Base-by-base conservation (phyloP, 2,329 filamentous ascomycete species). In the Phaeosphaeriaceae sp. region DNA sequence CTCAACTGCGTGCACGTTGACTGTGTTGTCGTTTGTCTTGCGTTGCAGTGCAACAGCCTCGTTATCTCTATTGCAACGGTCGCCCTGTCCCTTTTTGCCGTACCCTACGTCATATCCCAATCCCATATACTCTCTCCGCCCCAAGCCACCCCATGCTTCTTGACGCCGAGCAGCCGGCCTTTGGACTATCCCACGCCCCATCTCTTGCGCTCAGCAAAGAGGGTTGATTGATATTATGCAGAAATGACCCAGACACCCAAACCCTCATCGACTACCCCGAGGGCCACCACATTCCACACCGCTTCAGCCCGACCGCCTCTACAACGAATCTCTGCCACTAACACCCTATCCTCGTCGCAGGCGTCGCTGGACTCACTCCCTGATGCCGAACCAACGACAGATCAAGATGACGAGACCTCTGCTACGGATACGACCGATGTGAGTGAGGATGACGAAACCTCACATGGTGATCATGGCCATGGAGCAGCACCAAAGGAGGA, bases 261-360 rank as follows among this genome's bases (percentile, higher is more conserved):
- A 18, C 44, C 44, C 44, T 47, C 44, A 35, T 28, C 37, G 29
- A 47, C 37, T n/a, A 30, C 37, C 15, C 13, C 17, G 56, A 52
- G 55, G 50, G 51, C 52, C 28, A 49, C 52, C 28, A 12, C 47
- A 21, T 38, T 40, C 40, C 42, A 57, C 46, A 50, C 58, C 12
- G 9, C 48, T 17, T 47, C 56, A 6, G 37, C 56, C 18, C 64
- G 67, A 30, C 68, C 68, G 35, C 54, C 56, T 32, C 59, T 71
- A 53, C 67, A 70, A 34, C 66, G 64, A 48, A 56, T 56, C 30
- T 45, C 64, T 23, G 54, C 51, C 39, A 65, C 58, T 56, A 50
- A 42, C 44, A 30, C 52, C 23, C 17, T 57, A 12, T 42, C 50
- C 30, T 48, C 45, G 28, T 18, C 47, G 13, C 48, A 57, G 5